These are phyloP conservation scores for Claviceps digitariae DNA, from an alignment of 2,329 filamentous ascomycete genomes.

Conservation along the genomic window DNA sequence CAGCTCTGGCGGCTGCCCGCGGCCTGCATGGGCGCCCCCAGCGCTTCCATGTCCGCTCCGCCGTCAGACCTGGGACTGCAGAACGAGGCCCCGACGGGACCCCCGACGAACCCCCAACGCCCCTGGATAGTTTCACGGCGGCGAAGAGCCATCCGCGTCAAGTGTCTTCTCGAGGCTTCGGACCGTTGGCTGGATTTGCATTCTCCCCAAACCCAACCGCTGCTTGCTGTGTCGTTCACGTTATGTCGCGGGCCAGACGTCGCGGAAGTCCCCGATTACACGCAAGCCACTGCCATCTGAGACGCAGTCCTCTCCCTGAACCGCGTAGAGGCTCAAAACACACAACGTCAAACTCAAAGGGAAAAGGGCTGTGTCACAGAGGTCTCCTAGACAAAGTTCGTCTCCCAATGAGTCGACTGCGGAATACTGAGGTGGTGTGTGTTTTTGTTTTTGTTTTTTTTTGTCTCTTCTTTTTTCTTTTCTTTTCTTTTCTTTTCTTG, in stretches of 20 bases:
- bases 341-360: background rate
- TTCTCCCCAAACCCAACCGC: slow-evolving; percentile 4
- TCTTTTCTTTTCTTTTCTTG: too few species aligned
- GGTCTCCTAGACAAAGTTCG: background rate
- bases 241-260: background rate
- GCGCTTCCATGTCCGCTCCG: background rate
- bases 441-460: background rate
- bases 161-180: background rate
- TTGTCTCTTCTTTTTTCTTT: too few species aligned
- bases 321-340: background rate
- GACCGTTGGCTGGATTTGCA: slow-evolving; percentile 7
- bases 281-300: background rate
- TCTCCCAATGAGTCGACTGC: slow-evolving; percentile 1
- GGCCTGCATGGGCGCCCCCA: slow-evolving; percentile 2
- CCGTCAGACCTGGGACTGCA: background rate
- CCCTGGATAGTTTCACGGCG: background rate
- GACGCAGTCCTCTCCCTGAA: background rate
- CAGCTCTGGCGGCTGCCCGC: background rate
- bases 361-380: background rate
- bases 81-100: too few species aligned
- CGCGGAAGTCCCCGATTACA: background rate
- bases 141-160: background rate
- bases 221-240: slow-evolving; percentile 4
- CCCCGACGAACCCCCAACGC: background rate
- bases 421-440: slow-evolving; percentile 1